Evolutionary conservation across 139 green algal species (phyloP).

Genomic region (Haematococcus lacustris): DNA sequence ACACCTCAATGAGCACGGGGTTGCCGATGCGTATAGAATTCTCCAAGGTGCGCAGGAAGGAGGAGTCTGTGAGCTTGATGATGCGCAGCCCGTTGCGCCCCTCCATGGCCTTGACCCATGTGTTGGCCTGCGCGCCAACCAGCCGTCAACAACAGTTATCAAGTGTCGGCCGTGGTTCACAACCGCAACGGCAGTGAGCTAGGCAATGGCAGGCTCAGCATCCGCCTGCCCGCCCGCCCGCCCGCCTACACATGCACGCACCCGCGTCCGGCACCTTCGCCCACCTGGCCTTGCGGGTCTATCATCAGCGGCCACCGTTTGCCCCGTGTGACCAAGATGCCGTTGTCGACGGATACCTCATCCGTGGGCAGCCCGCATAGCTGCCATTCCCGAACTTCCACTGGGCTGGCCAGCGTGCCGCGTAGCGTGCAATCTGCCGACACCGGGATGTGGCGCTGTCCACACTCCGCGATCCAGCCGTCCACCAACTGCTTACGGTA

Average conservation of each 20-base stretch:
- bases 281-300: slow-evolving; percentile 68
- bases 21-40: slow-evolving; percentile 67
- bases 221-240: too few relatives aligned
- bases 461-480: slow-evolving; percentile 50
- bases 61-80: slow-evolving; percentile 63
- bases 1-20: slow-evolving; percentile 17
- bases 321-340: slow-evolving; percentile 66
- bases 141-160: too few relatives aligned
- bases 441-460: slow-evolving; percentile 50
- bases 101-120: slow-evolving; percentile 78
- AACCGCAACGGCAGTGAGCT: too few relatives aligned
- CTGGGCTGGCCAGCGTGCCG: slow-evolving; percentile 52
- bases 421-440: slow-evolving; percentile 41
- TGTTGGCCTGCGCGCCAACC: slow-evolving; percentile 64
- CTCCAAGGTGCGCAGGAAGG: slow-evolving; percentile 70
- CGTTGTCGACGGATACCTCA: slow-evolving; percentile 71
- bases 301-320: slow-evolving; percentile 85
- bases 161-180: too few relatives aligned
- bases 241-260: not conserved
- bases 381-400: slow-evolving; percentile 76
- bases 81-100: slow-evolving; percentile 59
- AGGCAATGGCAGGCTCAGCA: not conserved
- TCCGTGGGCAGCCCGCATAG: slow-evolving; percentile 73
- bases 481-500: slow-evolving; percentile 64
- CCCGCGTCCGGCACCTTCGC: too few relatives aligned